Conservation (phyloP, 2,329 filamentous ascomycete genomes). For the Pseudogymnoascus sp. region DNA sequence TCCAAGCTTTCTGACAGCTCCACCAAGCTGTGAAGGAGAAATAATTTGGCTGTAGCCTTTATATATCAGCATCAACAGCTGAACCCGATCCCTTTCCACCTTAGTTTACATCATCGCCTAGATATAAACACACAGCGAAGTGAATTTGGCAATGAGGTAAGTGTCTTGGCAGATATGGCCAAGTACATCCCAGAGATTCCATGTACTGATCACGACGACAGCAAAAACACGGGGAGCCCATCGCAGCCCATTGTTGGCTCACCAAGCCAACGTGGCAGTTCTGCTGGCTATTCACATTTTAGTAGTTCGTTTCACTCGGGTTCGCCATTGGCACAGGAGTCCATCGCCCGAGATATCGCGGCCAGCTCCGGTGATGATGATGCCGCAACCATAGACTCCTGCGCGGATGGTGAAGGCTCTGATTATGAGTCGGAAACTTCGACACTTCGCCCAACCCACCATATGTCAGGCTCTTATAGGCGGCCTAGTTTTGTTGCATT, state of each 20-base stretch:
- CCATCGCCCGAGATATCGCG: slow-evolving; percentile 58
- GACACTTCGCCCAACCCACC: slow-evolving; percentile 32
- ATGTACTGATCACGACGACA: neutral
- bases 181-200: too few relatives aligned
- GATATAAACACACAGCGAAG: neutral
- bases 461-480: slow-evolving; percentile 60
- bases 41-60: neutral
- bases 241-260: neutral
- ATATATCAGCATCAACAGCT: neutral
- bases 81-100: neutral
- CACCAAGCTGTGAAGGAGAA: neutral
- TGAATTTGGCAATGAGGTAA: neutral
- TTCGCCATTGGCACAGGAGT: slow-evolving; percentile 59
- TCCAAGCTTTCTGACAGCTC: neutral
- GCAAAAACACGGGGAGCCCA: neutral
- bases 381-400: slow-evolving; percentile 29
- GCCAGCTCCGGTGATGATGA: slow-evolving; percentile 51
- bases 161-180: neutral
- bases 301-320: slow-evolving; percentile 43
- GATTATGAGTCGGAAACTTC: slow-evolving; percentile 34
- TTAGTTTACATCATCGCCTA: neutral
- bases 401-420: slow-evolving; percentile 34
- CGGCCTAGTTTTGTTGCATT: slow-evolving; percentile 70
- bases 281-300: slow-evolving; percentile 27
- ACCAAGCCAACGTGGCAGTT: slow-evolving; percentile 11